These are phyloP conservation scores for Spergularia bocconei DNA, from an alignment of 148 eudicot genomes.

Conservation along the genomic window DNA sequence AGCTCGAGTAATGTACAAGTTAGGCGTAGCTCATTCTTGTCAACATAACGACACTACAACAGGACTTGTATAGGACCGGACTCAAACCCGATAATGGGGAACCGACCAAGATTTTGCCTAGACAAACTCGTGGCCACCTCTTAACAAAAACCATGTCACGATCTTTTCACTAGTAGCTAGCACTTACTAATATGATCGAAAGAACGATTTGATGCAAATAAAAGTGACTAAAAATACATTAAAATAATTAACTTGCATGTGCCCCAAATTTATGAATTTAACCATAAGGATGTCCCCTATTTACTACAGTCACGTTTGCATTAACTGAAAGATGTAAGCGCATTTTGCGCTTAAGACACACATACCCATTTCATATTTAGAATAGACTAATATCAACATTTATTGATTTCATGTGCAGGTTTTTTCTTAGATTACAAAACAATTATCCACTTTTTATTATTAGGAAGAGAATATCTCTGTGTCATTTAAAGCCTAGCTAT, in stretches of 20 bases:
- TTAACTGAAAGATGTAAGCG: constrained; percentile 37
- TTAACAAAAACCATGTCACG: too few relatives aligned
- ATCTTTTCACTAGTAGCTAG: too few relatives aligned
- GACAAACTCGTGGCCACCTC: too few relatives aligned
- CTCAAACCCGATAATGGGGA: too few relatives aligned
- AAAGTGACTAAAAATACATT: background rate
- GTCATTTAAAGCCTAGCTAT: too few relatives aligned
- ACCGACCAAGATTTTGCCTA: too few relatives aligned
- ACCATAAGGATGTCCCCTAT: constrained; percentile 38
- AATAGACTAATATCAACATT: constrained; percentile 24
- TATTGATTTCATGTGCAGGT: constrained; percentile 19
- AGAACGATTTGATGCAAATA: background rate
- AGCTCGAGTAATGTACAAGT: too few relatives aligned
- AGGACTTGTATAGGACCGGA: too few relatives aligned
- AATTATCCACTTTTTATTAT: background rate
- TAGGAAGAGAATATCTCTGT: background rate
- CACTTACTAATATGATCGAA: too few relatives aligned
- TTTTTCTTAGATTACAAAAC: background rate
- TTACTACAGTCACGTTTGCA: constrained; percentile 45
- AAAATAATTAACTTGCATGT: constrained; percentile 26
- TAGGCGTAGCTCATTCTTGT: too few relatives aligned
- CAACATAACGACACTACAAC: too few relatives aligned
- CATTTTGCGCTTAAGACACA: constrained; percentile 40
- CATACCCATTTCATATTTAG: constrained; percentile 35
- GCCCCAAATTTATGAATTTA: constrained; percentile 31